These are phyloP conservation scores for Kodamaea kaohsiungensis DNA, from an alignment of 805 yeast genomes.

Conservation along the genomic window DNA sequence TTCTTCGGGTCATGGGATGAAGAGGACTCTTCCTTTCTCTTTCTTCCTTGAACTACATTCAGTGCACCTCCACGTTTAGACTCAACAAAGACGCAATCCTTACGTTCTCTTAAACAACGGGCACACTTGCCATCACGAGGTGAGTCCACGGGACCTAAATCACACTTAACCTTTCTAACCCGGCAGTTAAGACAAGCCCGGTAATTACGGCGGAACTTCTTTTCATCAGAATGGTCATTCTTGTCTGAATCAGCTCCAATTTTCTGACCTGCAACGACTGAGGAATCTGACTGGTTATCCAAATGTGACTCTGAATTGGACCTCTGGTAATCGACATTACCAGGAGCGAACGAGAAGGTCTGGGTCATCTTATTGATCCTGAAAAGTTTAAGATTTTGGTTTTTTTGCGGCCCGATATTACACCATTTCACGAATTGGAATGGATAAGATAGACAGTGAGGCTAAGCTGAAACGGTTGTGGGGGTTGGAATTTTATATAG, in stretches of 20 bases:
- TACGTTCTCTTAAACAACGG: constrained; percentile 79
- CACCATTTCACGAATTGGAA: not conserved
- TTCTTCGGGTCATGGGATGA: not conserved
- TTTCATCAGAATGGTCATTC: constrained; percentile 2
- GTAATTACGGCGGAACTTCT: constrained; percentile 62
- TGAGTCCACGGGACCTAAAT: constrained; percentile 70
- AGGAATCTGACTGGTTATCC: not conserved
- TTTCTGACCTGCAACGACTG: not conserved
- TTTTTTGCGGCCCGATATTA: not conserved
- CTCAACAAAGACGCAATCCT: constrained; percentile 69
- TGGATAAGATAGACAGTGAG: not conserved
- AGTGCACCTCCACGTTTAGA: constrained; percentile 29
- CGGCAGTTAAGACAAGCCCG: constrained; percentile 87
- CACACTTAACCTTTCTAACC: constrained; percentile 81
- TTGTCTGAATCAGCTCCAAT: not conserved
- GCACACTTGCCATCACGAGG: constrained; percentile 84
- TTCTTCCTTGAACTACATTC: constrained; percentile 14
- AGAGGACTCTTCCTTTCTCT: constrained; percentile 8
- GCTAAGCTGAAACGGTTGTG: not conserved
- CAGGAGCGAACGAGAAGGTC: not conserved
- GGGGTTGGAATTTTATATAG: not conserved
- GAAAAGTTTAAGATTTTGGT: not conserved
- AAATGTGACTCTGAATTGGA: not conserved
- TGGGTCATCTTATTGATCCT: not conserved
- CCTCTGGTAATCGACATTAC: not conserved